A percentile compares a stretch with the other conserved stretches of the same genome.
Evolutionary conservation across 1,284 basidiomycete species (phyloP).

Genomic region (Rhodotorula sp.): DNA sequence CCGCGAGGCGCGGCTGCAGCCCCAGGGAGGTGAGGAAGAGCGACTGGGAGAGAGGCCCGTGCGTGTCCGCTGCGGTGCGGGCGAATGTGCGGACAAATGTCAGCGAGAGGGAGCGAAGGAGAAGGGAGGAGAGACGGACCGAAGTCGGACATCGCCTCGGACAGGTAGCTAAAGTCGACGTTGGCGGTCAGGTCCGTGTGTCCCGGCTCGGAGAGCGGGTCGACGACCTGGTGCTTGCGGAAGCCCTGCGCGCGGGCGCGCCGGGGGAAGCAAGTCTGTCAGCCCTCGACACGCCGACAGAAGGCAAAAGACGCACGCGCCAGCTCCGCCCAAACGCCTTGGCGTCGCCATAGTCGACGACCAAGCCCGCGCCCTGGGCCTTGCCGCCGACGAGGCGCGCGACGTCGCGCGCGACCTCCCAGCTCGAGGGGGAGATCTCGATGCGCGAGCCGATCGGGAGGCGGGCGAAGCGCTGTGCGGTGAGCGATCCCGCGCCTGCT

Average conservation of each 20-base stretch:
- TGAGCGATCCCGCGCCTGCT: constrained; percentile 47
- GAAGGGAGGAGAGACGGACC: constrained; percentile 56
- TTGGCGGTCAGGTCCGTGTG: constrained; percentile 90
- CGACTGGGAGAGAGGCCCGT: constrained; percentile 69
- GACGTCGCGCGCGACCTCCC: constrained; percentile 66
- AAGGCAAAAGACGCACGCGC: constrained; percentile 26
- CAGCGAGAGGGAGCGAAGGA: background rate
- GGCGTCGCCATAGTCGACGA: constrained; percentile 88
- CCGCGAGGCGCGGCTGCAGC: constrained; percentile 63
- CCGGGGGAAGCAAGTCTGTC: background rate
- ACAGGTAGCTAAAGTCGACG: constrained; percentile 89
- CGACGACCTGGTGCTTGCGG: constrained; percentile 79
- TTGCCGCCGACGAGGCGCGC: constrained; percentile 61
- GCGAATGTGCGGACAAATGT: background rate
- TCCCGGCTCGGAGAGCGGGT: constrained; percentile 82
- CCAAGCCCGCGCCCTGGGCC: constrained; percentile 77
- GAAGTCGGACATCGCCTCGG: constrained; percentile 68
- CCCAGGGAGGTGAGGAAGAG: constrained; percentile 73
- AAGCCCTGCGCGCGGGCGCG: constrained; percentile 66
- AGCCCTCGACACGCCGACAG: background rate
- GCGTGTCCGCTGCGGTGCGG: constrained; percentile 53
- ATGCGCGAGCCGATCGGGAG: constrained; percentile 69
- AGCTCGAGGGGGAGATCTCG: constrained; percentile 75
- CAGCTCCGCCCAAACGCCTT: constrained; percentile 69
- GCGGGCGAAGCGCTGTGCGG: constrained; percentile 59